Evolutionary conservation across 371 early-diverging fungal genomes (phyloP).

Genomic region (Haplosporangium sp.): DNA sequence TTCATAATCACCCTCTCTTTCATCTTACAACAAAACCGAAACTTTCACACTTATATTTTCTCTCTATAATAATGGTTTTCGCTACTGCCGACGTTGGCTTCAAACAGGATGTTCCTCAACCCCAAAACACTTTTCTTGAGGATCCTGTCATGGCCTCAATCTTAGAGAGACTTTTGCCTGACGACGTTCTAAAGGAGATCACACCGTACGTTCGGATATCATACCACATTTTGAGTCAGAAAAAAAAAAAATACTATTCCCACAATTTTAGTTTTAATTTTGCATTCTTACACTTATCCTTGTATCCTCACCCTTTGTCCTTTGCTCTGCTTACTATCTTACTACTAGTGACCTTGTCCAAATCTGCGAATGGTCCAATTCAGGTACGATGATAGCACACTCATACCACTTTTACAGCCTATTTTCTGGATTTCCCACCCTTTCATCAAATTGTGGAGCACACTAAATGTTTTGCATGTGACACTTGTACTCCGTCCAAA

Average conservation of each 20-base stretch:
- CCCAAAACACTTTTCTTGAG: conserved; percentile 66
- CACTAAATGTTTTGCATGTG: background rate
- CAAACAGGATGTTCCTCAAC: conserved; percentile 63
- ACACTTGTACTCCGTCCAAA: background rate
- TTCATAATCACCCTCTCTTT: background rate
- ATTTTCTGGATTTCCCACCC: no score
- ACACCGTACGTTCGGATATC: conserved; percentile 45
- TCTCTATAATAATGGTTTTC: conserved; percentile 25
- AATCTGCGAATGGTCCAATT: conserved; percentile 39
- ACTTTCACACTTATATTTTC: background rate
- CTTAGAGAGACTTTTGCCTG: conserved; percentile 62
- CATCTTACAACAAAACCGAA: background rate
- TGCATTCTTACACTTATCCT: no score
- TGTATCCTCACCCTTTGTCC: background rate
- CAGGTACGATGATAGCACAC: conserved; percentile 14
- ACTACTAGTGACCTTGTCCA: conserved; percentile 44
- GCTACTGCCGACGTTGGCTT: conserved; percentile 57
- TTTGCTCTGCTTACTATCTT: background rate
- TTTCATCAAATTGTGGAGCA: background rate
- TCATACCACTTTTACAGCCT: background rate
- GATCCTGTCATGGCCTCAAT: conserved; percentile 64
- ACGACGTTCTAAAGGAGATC: conserved; percentile 56
- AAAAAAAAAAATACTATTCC: no score
- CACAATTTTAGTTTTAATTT: no score
- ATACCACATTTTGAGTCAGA: no score